Evolutionary conservation across 208 protist species (phyloP).

Genomic region (Lotmaria passim): DNA sequence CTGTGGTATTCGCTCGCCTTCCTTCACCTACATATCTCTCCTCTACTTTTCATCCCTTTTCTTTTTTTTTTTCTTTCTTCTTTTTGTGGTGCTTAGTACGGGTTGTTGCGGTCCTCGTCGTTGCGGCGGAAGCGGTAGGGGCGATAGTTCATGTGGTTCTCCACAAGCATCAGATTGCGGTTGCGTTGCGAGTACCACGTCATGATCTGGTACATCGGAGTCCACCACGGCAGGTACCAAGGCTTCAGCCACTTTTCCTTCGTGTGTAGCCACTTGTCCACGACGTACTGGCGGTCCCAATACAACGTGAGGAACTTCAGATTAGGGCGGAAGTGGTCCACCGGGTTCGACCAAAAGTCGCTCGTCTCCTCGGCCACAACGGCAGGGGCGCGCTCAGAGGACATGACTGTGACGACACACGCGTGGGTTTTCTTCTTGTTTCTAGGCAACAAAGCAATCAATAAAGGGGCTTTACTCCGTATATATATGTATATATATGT

Average conservation of each 20-base stretch:
- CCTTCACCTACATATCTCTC: conserved; percentile 1
- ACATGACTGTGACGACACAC: conserved; percentile 45
- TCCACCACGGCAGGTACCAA: conserved; percentile 90
- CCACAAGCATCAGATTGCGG: conserved; percentile 88
- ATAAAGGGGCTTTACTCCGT: too few relatives aligned
- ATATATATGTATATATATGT: too few relatives aligned
- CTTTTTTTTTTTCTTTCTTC: conserved; percentile 12
- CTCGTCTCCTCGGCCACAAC: conserved; percentile 37
- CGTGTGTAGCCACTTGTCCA: conserved; percentile 79
- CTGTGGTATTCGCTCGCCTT: conserved; percentile 5
- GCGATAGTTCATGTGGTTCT: conserved; percentile 93
- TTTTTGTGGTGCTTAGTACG: conserved; percentile 64
- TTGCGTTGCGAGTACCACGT: conserved; percentile 89
- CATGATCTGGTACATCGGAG: conserved; percentile 80
- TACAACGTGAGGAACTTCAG: conserved; percentile 90
- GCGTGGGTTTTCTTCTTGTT: too few relatives aligned
- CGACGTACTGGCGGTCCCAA: conserved; percentile 78
- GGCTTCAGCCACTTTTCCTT: conserved; percentile 83
- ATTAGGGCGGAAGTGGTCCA: conserved; percentile 91
- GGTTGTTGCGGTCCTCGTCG: conserved; percentile 89
- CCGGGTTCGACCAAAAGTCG: conserved; percentile 89
- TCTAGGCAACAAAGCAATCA: too few relatives aligned
- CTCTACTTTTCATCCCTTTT: background rate
- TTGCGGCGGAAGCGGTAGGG: conserved; percentile 91
- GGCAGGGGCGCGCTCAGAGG: conserved; percentile 35